phyloP scores from a whole-genome alignment of 495 filamentous ascomycete genomes.

The Articulospora tetracladia region DNA sequence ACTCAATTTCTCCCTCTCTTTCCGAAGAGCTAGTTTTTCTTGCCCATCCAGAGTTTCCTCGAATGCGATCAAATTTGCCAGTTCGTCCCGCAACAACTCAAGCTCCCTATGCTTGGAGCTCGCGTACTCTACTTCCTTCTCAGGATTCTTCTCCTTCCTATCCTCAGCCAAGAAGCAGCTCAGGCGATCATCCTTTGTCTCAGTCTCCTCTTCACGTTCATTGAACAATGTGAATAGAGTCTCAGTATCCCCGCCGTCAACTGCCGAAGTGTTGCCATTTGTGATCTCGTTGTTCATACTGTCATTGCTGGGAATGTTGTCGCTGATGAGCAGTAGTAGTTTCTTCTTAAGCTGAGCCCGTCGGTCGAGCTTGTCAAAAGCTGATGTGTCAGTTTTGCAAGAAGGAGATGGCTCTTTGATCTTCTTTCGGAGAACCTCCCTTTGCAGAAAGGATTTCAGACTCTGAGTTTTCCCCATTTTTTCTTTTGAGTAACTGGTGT shows the following conservation, averaged over 20 bases:
- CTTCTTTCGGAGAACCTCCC: background rate
- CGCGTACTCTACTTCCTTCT: background rate
- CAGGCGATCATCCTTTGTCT: background rate
- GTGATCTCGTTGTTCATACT: no score
- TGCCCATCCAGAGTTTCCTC: background rate
- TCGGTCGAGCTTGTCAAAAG: background rate
- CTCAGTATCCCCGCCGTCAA: background rate
- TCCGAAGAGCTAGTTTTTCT: background rate
- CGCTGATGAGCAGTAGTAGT: no score
- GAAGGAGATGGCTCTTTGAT: background rate
- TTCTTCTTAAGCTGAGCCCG: no score
- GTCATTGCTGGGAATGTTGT: no score
- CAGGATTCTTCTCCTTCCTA: background rate
- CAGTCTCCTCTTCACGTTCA: background rate
- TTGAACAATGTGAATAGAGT: background rate
- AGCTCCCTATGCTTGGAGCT: background rate
- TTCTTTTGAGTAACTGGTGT: background rate
- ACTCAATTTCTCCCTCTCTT: conserved; percentile 2
- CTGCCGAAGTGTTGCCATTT: no score
- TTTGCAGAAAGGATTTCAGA: background rate
- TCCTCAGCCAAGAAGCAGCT: background rate
- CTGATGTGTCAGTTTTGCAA: background rate
- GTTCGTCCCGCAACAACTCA: background rate
- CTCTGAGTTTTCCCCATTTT: background rate
- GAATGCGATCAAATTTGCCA: background rate